These are phyloP conservation scores for Silene latifolia DNA, from an alignment of 148 eudicot genomes.

Conservation along the genomic window DNA sequence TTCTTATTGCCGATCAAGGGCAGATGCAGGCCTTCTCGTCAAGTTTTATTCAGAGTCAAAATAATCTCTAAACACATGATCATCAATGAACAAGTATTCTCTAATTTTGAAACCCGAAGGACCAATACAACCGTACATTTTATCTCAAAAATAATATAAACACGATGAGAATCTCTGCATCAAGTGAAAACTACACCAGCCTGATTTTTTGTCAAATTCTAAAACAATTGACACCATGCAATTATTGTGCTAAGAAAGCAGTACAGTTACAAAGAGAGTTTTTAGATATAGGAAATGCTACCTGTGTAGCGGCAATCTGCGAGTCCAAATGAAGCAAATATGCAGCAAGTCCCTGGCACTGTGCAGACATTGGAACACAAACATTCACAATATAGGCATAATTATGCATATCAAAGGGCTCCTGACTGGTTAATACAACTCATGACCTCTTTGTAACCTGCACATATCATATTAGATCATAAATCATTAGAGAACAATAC, in stretches of 20 bases:
- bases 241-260: neutral
- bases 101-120: too few relatives aligned
- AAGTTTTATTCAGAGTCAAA: neutral
- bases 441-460: too few relatives aligned
- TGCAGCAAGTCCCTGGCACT: neutral
- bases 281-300: neutral
- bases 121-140: neutral
- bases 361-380: too few relatives aligned
- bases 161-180: neutral
- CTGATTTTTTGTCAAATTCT: neutral
- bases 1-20: too few relatives aligned
- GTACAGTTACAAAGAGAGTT: neutral
- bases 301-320: neutral
- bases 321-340: neutral
- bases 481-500: too few relatives aligned
- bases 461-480: too few relatives aligned
- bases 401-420: too few relatives aligned
- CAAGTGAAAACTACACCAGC: neutral
- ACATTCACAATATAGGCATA: too few relatives aligned
- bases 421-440: too few relatives aligned
- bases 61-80: neutral
- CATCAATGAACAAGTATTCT: too few relatives aligned
- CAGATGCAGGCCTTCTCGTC: neutral
- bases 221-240: neutral
- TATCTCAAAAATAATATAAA: too few relatives aligned